These are phyloP conservation scores for Gnomoniopsis smithogilvyi DNA, from an alignment of 2,329 filamentous ascomycete species.

Conservation along the genomic window DNA sequence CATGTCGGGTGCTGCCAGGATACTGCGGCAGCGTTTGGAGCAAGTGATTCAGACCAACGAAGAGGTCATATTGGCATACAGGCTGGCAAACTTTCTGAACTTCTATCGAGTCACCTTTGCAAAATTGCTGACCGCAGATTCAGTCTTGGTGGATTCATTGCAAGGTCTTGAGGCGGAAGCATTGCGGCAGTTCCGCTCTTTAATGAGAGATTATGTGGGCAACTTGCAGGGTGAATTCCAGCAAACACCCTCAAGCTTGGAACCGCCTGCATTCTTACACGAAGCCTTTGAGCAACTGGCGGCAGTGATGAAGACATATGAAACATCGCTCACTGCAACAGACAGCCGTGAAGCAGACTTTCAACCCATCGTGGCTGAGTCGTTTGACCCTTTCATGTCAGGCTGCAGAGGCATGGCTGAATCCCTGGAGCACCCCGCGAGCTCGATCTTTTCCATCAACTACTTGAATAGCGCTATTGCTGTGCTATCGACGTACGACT, in stretches of 20 bases:
- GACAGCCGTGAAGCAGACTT: conserved; percentile 66
- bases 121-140: conserved; percentile 69
- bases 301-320: conserved; percentile 80
- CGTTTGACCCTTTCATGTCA: conserved; percentile 81
- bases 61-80: conserved; percentile 84
- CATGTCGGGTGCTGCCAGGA: conserved; percentile 73
- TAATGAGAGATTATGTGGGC: conserved; percentile 77
- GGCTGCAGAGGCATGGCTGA: conserved; percentile 69
- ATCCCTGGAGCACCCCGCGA: conserved; percentile 55
- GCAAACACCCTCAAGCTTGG: conserved; percentile 67
- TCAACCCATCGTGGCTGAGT: conserved; percentile 69
- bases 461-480: conserved; percentile 60
- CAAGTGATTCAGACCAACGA: conserved; percentile 92
- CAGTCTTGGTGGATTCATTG: conserved; percentile 68
- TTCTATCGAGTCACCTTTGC: conserved; percentile 88
- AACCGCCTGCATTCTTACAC: conserved; percentile 74
- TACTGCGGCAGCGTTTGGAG: conserved; percentile 86
- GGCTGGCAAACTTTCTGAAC: conserved; percentile 79
- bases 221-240: conserved; percentile 71
- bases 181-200: conserved; percentile 74
- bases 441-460: conserved; percentile 70
- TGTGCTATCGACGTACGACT: conserved; percentile 58
- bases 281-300: conserved; percentile 77
- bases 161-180: conserved; percentile 70
- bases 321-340: conserved; percentile 68